A percentile compares a stretch with the other conserved stretches of the same genome.
Evolutionary conservation across 2,329 filamentous ascomycete genomes (phyloP).

Genomic region (Apiospora kogelbergensis): DNA sequence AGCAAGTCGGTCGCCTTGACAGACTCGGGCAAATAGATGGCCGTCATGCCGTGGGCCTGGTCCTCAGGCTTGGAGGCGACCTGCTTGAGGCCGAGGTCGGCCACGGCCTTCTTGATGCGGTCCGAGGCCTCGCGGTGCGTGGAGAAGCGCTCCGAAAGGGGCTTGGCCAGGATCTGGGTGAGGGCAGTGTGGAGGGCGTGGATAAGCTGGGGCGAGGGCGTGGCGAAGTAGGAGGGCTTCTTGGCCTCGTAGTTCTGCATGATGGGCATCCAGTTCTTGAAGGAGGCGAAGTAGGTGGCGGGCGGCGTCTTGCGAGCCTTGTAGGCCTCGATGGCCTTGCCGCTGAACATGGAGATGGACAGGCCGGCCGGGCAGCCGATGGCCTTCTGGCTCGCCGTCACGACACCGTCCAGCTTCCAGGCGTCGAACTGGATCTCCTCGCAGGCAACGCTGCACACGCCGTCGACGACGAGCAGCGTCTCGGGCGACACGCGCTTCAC

Average conservation of each 20-base stretch:
- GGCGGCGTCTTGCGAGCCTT: conserved; percentile 79
- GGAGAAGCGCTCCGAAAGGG: conserved; percentile 80
- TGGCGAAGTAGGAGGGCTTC: conserved; percentile 98
- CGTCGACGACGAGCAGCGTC: conserved; percentile 89
- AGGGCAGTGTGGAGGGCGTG: conserved; percentile 90
- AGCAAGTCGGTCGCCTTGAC: conserved; percentile 80
- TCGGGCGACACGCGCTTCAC: conserved; percentile 86
- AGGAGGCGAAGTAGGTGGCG: conserved; percentile 88
- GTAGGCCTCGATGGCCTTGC: conserved; percentile 78
- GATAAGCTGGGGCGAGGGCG: conserved; percentile 89
- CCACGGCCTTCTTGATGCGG: conserved; percentile 80
- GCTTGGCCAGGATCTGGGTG: conserved; percentile 78
- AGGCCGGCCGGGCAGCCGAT: conserved; percentile 94
- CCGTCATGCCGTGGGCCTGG: conserved; percentile 97
- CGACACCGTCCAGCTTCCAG: conserved; percentile 88
- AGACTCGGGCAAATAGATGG: conserved; percentile 88
- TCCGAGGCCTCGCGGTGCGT: conserved; percentile 77
- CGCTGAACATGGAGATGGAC: conserved; percentile 92
- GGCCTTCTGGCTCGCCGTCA: conserved; percentile 95
- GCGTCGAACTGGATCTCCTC: conserved; percentile 96
- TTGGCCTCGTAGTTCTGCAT: conserved; percentile 99
- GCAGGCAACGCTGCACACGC: conserved; percentile 93
- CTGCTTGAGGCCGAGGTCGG: conserved; percentile 81
- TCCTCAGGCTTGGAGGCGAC: conserved; percentile 82
- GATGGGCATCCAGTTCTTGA: conserved; percentile 97